These are phyloP conservation scores for Aspergillus hortae DNA, from an alignment of 2,329 filamentous ascomycete species.

Conservation along the genomic window DNA sequence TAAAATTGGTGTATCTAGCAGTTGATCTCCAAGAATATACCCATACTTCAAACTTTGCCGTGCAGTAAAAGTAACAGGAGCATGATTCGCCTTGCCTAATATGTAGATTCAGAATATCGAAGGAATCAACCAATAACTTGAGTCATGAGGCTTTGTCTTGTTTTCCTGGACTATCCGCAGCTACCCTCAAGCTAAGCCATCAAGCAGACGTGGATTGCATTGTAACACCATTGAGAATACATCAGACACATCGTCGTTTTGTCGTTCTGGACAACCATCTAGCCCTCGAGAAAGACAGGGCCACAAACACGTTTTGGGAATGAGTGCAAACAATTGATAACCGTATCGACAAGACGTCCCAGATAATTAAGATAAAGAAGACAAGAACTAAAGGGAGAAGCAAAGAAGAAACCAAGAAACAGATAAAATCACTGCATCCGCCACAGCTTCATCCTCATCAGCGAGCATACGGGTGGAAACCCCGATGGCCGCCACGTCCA, in stretches of 20 bases:
- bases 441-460: slow-evolving; percentile 12
- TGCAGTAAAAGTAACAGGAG: too few relatives aligned
- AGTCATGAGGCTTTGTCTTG: too few relatives aligned
- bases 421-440: background rate
- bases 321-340: background rate
- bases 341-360: background rate
- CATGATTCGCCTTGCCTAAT: too few relatives aligned
- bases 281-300: background rate
- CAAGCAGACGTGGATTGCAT: background rate
- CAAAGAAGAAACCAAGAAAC: background rate
- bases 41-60: too few relatives aligned
- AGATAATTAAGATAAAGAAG: slow-evolving; percentile 1
- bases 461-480: slow-evolving; percentile 73
- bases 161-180: too few relatives aligned
- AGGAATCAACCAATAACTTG: too few relatives aligned
- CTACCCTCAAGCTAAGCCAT: background rate
- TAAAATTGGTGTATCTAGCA: too few relatives aligned
- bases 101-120: too few relatives aligned
- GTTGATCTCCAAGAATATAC: too few relatives aligned
- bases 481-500: slow-evolving; percentile 68
- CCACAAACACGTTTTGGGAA: background rate
- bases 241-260: slow-evolving; percentile 8
- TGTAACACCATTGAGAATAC: slow-evolving; percentile 6
- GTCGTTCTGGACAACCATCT: background rate
- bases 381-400: background rate